Evolutionary conservation across 139 green algal genomes (phyloP).

Genomic region (Tetratostichococcus sp.): DNA sequence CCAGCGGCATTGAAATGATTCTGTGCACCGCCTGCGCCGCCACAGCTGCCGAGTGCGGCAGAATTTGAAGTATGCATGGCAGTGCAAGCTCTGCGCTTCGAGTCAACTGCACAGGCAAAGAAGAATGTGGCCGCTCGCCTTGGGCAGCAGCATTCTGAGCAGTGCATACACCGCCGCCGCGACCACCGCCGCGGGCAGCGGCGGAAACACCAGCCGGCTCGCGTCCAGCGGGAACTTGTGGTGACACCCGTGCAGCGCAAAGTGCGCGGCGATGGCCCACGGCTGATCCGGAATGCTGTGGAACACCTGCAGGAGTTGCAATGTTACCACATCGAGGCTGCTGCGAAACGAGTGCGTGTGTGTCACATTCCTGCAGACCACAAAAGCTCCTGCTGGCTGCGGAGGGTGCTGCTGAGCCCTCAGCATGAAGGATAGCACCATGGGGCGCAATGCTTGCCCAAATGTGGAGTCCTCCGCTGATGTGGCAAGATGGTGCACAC

Average conservation of each 20-base stretch:
- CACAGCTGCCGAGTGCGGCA: background rate
- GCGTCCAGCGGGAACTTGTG: constrained; percentile 91
- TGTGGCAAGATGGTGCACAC: too few species aligned
- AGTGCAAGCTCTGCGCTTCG: too few species aligned
- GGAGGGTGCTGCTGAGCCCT: too few species aligned
- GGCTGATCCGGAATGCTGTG: background rate
- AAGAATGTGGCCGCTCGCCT: constrained; percentile 13
- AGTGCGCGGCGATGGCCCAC: constrained; percentile 78
- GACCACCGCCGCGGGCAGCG: constrained; percentile 56
- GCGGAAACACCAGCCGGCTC: constrained; percentile 90
- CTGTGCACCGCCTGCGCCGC: background rate
- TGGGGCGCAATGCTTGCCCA: too few species aligned
- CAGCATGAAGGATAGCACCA: too few species aligned
- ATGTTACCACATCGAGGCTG: too few species aligned
- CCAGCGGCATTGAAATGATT: background rate
- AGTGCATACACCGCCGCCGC: constrained; percentile 27
- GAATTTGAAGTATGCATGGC: background rate
- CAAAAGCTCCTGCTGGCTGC: too few species aligned
- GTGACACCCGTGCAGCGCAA: constrained; percentile 92
- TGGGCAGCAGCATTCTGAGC: constrained; percentile 28
- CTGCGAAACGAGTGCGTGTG: too few species aligned
- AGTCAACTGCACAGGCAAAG: background rate
- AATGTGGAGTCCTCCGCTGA: too few species aligned
- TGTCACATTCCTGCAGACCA: too few species aligned
- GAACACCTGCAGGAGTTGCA: background rate